Base-by-base conservation (phyloP, 225 moss, liverwort and hornwort genomes). In the Neckera pumila region DNA sequence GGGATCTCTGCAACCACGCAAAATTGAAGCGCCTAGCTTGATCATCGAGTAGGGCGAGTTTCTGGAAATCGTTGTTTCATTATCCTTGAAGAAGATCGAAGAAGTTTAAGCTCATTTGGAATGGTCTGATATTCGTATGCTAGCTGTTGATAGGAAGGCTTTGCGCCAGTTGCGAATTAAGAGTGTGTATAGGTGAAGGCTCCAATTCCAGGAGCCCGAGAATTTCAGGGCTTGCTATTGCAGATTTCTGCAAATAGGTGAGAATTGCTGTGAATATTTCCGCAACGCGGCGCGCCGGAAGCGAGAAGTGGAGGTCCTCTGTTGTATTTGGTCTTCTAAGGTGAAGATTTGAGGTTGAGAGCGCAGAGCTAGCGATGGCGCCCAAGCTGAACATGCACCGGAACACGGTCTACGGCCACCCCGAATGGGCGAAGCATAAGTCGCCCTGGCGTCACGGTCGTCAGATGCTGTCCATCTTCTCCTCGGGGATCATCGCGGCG, bases 371-470 rank as follows among this genome's bases (percentile, higher is more conserved):
- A 13, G 36, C 27, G 49, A 76, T 76, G 83, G 47, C 45, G 6
- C 33, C 17, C 36, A 88, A 83, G 88, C 11, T 30, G 11, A n/a
- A 65, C 30, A 70, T 85, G 92, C 90, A 85, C 75, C 85, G 91
- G 72, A 87, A 90, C 87, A 91, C 93, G 5, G 92, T 95, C 60
- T 96, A 95, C 82, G 85, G 76, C 30, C 89, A 93, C 11, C 80
- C 93, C 8, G 96, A 96, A 60, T 96, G 95, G 92, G 49, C 86
- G 25, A 61, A 13, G 11, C 95, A 96, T 87, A 89, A 93, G 38
- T 94, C 95, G 75, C 84, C 93, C 1, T 93, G 87, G 83, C 88
- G 96, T 47, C 95, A 96, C 83, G 60, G 90, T 27, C 89, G 92
- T 69, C 93, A 96, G 81, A 76, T 96, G 53, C 34, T 92, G 71